Evolutionary conservation across 805 yeast species (phyloP).

Genomic region (Pichia phayaonensis): DNA sequence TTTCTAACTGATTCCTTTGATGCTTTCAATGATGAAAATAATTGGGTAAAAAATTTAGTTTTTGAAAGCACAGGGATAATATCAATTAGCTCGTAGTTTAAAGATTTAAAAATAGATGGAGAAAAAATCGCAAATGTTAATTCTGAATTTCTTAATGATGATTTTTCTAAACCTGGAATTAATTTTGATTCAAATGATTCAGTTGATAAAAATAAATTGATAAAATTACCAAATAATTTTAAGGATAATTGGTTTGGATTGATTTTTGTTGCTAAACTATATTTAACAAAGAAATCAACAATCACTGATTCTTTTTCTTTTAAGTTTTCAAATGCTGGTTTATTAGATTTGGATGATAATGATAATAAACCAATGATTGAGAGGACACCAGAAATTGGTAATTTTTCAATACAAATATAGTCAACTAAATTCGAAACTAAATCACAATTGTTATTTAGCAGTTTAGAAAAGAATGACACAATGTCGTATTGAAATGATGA

Average conservation of each 20-base stretch:
- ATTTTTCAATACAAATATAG: conserved; percentile 12
- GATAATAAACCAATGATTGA: conserved; percentile 19
- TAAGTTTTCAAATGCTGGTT: conserved; percentile 5
- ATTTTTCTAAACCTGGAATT: conserved; percentile 59
- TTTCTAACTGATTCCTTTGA: conserved; percentile 58
- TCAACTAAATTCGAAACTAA: conserved; percentile 4
- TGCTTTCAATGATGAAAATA: conserved; percentile 55
- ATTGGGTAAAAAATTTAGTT: conserved; percentile 41
- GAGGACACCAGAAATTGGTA: conserved; percentile 17
- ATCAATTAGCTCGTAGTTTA: conserved; percentile 30
- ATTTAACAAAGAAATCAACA: conserved; percentile 27
- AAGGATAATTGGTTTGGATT: conserved; percentile 15
- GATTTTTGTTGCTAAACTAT: conserved; percentile 31
- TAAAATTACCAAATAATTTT: conserved; percentile 13
- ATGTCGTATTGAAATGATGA: conserved; percentile 28
- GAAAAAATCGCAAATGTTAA: conserved; percentile 49
- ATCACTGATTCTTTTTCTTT: conserved; percentile 11
- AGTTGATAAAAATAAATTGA: conserved; percentile 5
- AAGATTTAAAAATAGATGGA: conserved; percentile 37
- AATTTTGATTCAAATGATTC: conserved; percentile 13
- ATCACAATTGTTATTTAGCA: conserved; percentile 17
- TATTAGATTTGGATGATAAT: background rate
- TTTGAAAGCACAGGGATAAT: conserved; percentile 32
- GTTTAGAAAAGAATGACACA: conserved; percentile 15
- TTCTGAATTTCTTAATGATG: conserved; percentile 75